A percentile compares a stretch with the other conserved stretches of the same genome.
Evolutionary conservation across 1,139 yeast species (phyloP).

Genomic region (Suhomyces ambrosiae): DNA sequence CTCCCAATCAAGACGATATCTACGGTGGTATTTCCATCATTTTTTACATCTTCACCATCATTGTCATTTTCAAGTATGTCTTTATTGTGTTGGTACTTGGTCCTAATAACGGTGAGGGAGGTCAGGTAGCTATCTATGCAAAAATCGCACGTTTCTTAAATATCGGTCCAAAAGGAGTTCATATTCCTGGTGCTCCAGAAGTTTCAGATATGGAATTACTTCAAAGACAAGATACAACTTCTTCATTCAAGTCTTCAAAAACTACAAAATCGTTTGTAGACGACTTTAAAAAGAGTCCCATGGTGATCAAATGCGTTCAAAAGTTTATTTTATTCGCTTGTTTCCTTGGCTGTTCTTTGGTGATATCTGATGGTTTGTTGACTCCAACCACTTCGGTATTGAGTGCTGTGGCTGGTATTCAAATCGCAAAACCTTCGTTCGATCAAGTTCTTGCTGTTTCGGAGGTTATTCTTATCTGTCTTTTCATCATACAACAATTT

Average conservation of each 20-base stretch:
- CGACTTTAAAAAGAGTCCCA: conserved; percentile 26
- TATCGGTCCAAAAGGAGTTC: conserved; percentile 51
- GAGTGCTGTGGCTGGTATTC: conserved; percentile 53
- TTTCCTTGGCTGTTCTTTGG: conserved; percentile 57
- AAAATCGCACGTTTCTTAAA: conserved; percentile 52
- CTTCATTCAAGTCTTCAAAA: conserved; percentile 19
- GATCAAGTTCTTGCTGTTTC: conserved; percentile 50
- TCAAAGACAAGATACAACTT: conserved; percentile 44
- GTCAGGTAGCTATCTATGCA: conserved; percentile 62
- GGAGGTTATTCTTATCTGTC: conserved; percentile 45
- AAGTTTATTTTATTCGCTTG: conserved; percentile 41
- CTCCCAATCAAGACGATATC: conserved; percentile 41
- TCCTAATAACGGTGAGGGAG: conserved; percentile 62
- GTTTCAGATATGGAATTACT: conserved; percentile 39
- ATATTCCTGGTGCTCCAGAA: conserved; percentile 42
- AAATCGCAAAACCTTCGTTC: conserved; percentile 46
- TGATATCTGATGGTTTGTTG: conserved; percentile 59
- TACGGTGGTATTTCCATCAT: conserved; percentile 56
- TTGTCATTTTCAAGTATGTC: conserved; percentile 55
- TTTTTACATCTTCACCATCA: conserved; percentile 55
- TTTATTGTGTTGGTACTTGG: conserved; percentile 51
- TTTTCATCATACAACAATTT: conserved; percentile 49
- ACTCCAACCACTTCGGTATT: conserved; percentile 66
- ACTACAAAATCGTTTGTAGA: conserved; percentile 17
- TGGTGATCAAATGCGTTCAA: conserved; percentile 30